Evolutionary conservation across 2,329 filamentous ascomycete genomes (phyloP), one percentile per base, ranked within the genome.

Genomic region (Chrysoporthe deuterocubensis): DNA sequence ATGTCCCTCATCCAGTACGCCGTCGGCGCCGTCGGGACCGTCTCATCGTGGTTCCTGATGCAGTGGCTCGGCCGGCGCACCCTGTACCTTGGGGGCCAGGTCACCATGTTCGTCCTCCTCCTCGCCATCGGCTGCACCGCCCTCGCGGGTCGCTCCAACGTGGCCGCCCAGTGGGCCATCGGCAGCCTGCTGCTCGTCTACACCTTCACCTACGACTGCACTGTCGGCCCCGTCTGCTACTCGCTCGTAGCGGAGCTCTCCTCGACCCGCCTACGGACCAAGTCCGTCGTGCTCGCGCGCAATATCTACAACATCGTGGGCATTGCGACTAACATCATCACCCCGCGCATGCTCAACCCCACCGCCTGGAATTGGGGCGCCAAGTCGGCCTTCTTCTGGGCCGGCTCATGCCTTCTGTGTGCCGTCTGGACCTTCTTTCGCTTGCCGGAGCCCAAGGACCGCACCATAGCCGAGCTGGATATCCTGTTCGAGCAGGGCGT

Each of bases 391-490:
- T 80, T 83, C 71, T 79, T 84, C 74, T 84, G 81, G 79, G 79
- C 78, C 9, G 78, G 73, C 46, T 78, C 83, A 13, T 83, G 84
- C 70, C 70, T 83, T 3, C 16, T 81, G 3, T 83, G 82, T 44
- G 75, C 82, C 2, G 62, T 80, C 0, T 89, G 86, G 80, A 82
- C 84, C 0, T 85, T 78, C 68, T 84, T 84, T 72, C 83, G 81
- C 21, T 77, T 86, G 5, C 85, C 85, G 4, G 87, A 89, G 77
- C 84, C 86, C 18, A 82, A 81, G 67, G 84, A 81, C 7, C 80
- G 84, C 48, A 85, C 84, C 0, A 83, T 85, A 63, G 84, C 82
- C 48, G 86, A 89, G 75, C 79, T 89, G 1, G 86, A 88, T 63
- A 75, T 83, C 13, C 75, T 89, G 68, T 89, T 89, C 71, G 82